Conservation (phyloP, 768 basidiomycete species). For the Trametes elegans region DNA sequence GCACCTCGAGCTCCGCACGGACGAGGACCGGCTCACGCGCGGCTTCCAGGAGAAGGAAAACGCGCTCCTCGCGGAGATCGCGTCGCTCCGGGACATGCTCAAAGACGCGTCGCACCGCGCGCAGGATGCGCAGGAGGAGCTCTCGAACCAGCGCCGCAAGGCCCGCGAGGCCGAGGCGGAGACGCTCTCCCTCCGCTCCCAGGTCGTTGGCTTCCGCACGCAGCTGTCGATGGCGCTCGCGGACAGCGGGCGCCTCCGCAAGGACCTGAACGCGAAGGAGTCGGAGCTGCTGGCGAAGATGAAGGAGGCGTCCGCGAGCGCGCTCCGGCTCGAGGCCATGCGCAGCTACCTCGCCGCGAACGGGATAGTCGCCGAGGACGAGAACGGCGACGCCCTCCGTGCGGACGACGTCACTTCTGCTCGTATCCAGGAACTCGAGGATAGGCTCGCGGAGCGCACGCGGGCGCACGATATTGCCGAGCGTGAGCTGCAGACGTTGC, state of each 20-base stretch:
- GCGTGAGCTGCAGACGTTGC: constrained; percentile 65
- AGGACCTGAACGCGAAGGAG: constrained; percentile 69
- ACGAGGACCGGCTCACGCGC: constrained; percentile 73
- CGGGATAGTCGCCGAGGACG: constrained; percentile 78
- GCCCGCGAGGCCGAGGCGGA: constrained; percentile 64
- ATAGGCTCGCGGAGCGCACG: constrained; percentile 68
- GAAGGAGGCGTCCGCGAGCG: constrained; percentile 66
- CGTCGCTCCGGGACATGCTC: constrained; percentile 75
- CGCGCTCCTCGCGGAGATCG: constrained; percentile 75
- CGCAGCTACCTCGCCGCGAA: constrained; percentile 87
- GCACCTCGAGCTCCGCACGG: constrained; percentile 80
- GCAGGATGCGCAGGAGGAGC: constrained; percentile 64
- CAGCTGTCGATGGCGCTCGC: constrained; percentile 68
- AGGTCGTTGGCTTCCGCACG: constrained; percentile 69
- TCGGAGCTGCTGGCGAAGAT: constrained; percentile 57
- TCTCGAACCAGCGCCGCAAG: constrained; percentile 66
- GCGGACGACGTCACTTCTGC: constrained; percentile 35
- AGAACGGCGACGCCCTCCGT: constrained; percentile 38
- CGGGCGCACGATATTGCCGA: constrained; percentile 73
- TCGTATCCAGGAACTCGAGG: constrained; percentile 75
- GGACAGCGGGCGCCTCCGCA: constrained; percentile 67
- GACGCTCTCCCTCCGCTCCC: constrained; percentile 62
- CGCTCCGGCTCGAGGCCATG: constrained; percentile 73
- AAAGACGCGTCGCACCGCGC: constrained; percentile 71
- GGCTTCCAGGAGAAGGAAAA: constrained; percentile 82